Evolutionary conservation across 1,284 basidiomycete species (phyloP), one percentile per base, ranked within the genome.

Genomic region (Malassezia yamatoensis): DNA sequence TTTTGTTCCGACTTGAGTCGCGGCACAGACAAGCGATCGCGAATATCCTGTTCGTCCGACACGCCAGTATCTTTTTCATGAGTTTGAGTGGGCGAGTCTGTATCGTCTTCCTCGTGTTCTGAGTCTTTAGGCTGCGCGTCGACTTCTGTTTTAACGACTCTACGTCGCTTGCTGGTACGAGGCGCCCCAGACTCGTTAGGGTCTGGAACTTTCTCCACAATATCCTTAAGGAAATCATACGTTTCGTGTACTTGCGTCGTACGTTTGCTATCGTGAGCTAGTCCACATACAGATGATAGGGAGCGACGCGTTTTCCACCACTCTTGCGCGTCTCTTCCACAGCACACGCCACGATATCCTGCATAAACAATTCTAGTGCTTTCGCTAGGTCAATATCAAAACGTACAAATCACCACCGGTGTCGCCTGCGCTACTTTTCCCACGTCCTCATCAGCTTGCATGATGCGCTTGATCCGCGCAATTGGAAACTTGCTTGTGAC

Each of bases 371-470:
- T 72, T 99, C 93, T 49, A 96, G 81, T 0, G 90, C 90, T 79
- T 96, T 96, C 5, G 94, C 93, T 98, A 74, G 21, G 18, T 21
- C 18, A 54, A 16, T 51, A 33, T 43, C 33, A 8, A n/a, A 49
- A 83, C 89, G 76, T 73, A 96, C 94, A 98, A 67, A 98, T 94
- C 61, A 96, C 87, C 56, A 98, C 83, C 0, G 94, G 94, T 5
- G 93, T 96, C 13, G 90, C 91, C 72, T 90, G 88, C 1, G 94
- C 91, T 16, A 99, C 89, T 77, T 99, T 99, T 54, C 94, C 93
- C 15, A 98, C 93, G 75, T 99, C 93, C 74, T 99, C 94, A 75
- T 99, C 93, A 75, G 93, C 90, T 79, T 98, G 93, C 89, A 98
- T 98, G 60, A 98, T 96, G 79, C 91, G 90, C 81, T 96, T 98